phyloP scores from a whole-genome alignment of 164 flowering plant genomes.

The Vitis rotundifolia region DNA sequence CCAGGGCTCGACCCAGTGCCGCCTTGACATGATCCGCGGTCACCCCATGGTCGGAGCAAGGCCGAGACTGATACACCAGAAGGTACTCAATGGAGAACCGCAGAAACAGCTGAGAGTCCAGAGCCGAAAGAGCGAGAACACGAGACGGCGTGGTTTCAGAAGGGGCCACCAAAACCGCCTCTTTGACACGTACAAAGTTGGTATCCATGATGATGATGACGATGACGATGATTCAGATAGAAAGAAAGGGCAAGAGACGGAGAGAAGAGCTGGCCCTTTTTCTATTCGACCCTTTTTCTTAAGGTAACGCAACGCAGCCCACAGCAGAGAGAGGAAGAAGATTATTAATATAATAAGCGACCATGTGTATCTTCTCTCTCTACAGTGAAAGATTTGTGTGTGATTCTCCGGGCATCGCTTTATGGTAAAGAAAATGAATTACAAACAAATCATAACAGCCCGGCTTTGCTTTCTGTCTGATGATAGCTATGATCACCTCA shows the following conservation, averaged over 20 bases:
- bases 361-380: slow-evolving; percentile 19
- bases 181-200: slow-evolving; percentile 34
- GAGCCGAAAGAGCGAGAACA: slow-evolving; percentile 53
- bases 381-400: slow-evolving; percentile 44
- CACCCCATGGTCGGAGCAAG: slow-evolving; percentile 16
- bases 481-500: slow-evolving; percentile 8
- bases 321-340: neutral
- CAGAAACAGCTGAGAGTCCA: slow-evolving; percentile 77
- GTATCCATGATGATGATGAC: slow-evolving; percentile 2
- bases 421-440: slow-evolving; percentile 22
- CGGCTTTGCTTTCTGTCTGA: slow-evolving; percentile 41
- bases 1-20: slow-evolving; percentile 49
- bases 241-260: neutral
- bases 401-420: slow-evolving; percentile 53
- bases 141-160: slow-evolving; percentile 57
- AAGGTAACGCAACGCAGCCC: neutral
- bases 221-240: neutral
- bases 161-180: slow-evolving; percentile 45
- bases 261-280: neutral
- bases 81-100: slow-evolving; percentile 76
- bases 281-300: neutral
- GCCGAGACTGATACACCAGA: slow-evolving; percentile 38
- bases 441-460: slow-evolving; percentile 23
- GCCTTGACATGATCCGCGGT: slow-evolving; percentile 31
- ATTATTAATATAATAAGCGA: neutral